A percentile compares a stretch with the other conserved stretches of the same genome.
Conservation (phyloP, 768 basidiomycete species). For the Phaffia tasmanica region DNA sequence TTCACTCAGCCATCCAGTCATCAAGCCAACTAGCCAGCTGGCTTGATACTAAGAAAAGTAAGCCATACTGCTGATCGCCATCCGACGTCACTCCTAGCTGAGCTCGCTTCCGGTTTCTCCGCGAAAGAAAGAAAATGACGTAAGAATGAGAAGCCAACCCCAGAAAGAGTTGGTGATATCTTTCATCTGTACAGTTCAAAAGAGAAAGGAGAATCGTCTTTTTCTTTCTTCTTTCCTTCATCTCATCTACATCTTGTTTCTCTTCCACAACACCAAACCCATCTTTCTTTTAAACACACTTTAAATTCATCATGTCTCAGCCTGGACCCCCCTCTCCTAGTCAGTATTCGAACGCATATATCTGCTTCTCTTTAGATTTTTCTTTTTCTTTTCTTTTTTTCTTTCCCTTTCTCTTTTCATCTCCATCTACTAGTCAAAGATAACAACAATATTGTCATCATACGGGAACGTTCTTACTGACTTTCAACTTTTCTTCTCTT, state of each 20-base stretch:
- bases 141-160: too few relatives aligned
- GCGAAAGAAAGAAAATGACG: too few relatives aligned
- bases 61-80: too few relatives aligned
- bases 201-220: not conserved
- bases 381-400: not conserved
- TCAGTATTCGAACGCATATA: not conserved
- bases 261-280: slow-evolving; percentile 4
- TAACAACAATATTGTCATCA: not conserved
- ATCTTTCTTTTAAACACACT: not conserved
- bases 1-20: too few relatives aligned
- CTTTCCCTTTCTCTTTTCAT: not conserved
- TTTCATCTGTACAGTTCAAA: too few relatives aligned
- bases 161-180: too few relatives aligned
- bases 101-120: too few relatives aligned
- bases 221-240: not conserved
- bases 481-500: not conserved
- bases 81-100: too few relatives aligned
- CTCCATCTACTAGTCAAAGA: not conserved
- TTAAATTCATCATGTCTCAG: slow-evolving; percentile 15
- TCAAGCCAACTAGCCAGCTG: too few relatives aligned
- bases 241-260: not conserved
- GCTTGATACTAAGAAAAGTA: too few relatives aligned
- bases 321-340: slow-evolving; percentile 22
- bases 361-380: too few relatives aligned
- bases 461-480: not conserved